A percentile compares a stretch with the other conserved stretches of the same genome.
These are phyloP conservation scores for Chytriomyces hyalinus DNA, from an alignment of 192 early-diverging fungal genomes.

Conservation along the genomic window DNA sequence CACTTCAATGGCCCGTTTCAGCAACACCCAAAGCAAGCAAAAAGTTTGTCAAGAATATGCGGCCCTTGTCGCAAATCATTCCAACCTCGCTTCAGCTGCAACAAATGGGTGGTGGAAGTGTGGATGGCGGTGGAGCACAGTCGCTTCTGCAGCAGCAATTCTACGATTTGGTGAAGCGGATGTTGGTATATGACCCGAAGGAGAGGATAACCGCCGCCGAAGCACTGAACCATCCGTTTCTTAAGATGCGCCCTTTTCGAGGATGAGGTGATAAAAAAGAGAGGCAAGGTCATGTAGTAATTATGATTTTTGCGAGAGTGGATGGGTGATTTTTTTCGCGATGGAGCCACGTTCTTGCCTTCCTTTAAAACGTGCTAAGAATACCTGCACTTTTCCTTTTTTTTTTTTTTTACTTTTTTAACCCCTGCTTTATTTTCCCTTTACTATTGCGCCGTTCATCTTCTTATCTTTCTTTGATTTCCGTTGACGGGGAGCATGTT, in stretches of 20 bases:
- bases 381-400: not conserved
- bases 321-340: not conserved
- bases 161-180: slow-evolving; percentile 70
- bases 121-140: not conserved
- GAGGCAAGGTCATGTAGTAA: not conserved
- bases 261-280: not conserved
- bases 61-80: slow-evolving; percentile 45
- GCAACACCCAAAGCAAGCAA: slow-evolving; percentile 43
- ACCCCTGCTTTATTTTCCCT: too few relatives aligned
- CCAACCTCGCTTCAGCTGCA: not conserved
- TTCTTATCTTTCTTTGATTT: not conserved
- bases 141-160: slow-evolving; percentile 49
- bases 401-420: not conserved
- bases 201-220: slow-evolving; percentile 80
- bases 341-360: not conserved
- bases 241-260: slow-evolving; percentile 40
- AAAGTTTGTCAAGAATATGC: slow-evolving; percentile 66
- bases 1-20: slow-evolving; percentile 16
- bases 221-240: slow-evolving; percentile 86
- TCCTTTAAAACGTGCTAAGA: not conserved
- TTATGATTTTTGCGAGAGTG: not conserved
- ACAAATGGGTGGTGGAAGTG: not conserved
- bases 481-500: not conserved
- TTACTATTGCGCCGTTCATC: not conserved
- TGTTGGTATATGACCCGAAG: slow-evolving; percentile 82